phyloP scores from a whole-genome alignment of 2,329 filamentous ascomycete genomes.

The Didymella segeticola region DNA sequence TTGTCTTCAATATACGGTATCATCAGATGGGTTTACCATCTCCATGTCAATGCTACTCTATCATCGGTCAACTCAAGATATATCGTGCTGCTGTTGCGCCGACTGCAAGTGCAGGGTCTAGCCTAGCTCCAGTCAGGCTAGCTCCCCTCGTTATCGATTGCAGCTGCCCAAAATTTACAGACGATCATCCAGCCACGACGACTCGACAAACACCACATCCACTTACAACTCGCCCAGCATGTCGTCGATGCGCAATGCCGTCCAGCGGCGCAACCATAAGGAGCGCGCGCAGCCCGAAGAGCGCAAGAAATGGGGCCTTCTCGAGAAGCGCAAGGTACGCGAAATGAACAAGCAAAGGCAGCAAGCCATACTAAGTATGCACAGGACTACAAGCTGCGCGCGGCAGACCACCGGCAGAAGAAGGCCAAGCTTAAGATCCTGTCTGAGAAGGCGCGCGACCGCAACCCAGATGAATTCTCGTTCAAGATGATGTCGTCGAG shows the following conservation, averaged over 20 bases:
- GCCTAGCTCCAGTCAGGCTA: not conserved
- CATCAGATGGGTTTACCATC: too few species aligned
- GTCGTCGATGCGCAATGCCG: constrained; percentile 48
- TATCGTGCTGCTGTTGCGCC: too few species aligned
- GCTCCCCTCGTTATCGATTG: constrained; percentile 2
- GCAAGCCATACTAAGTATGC: not conserved
- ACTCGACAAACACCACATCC: not conserved
- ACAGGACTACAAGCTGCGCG: constrained; percentile 69
- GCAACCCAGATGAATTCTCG: constrained; percentile 71
- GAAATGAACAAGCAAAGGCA: not conserved
- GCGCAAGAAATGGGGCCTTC: constrained; percentile 83
- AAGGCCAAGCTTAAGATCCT: constrained; percentile 65
- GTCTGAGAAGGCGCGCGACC: constrained; percentile 64
- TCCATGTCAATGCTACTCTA: too few species aligned
- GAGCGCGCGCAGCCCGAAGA: constrained; percentile 88
- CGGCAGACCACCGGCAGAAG: constrained; percentile 68
- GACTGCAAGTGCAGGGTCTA: not conserved
- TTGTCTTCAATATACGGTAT: too few species aligned
- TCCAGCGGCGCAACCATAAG: constrained; percentile 80
- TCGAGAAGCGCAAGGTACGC: constrained; percentile 85
- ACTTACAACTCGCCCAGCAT: constrained; percentile 19
- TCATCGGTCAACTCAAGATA: too few species aligned
- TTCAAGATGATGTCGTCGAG: constrained; percentile 67
- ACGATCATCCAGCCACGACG: not conserved
- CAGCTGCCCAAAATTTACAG: constrained; percentile 5